phyloP scores from a whole-genome alignment of 805 yeast species.

The Candida railenensis region DNA sequence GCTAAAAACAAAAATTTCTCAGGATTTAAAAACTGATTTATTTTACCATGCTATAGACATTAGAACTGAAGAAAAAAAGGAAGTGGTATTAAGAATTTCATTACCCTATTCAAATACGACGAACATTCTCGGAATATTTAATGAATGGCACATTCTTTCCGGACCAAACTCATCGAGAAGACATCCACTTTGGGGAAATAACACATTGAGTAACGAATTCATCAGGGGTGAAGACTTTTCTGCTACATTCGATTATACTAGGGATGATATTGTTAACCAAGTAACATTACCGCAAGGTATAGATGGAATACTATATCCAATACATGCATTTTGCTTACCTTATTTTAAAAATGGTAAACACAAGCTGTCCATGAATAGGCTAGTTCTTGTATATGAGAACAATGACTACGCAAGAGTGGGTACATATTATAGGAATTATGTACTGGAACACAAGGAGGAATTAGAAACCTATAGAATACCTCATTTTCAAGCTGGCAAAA shows the following conservation, averaged over 20 bases:
- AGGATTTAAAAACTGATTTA: conserved; percentile 10
- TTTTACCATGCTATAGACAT: conserved; percentile 18
- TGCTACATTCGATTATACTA: conserved; percentile 5
- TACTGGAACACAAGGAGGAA: not conserved
- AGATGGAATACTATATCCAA: conserved; percentile 29
- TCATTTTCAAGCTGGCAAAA: not conserved
- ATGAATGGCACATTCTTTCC: conserved; percentile 34
- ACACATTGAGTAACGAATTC: conserved; percentile 12
- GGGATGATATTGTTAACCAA: conserved; percentile 10
- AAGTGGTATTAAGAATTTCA: conserved; percentile 22
- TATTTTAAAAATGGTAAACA: not conserved
- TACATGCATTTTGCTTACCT: conserved; percentile 12
- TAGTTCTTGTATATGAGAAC: conserved; percentile 22
- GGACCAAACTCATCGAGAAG: conserved; percentile 18
- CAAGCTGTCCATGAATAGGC: conserved; percentile 11
- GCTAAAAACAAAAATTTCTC: conserved; percentile 17
- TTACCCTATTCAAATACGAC: conserved; percentile 20
- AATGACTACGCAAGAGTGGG: conserved; percentile 14
- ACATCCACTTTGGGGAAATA: conserved; percentile 18
- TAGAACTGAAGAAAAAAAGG: conserved; percentile 7
- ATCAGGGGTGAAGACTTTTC: conserved; percentile 1
- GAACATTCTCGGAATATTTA: conserved; percentile 26
- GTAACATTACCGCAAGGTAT: conserved; percentile 25
- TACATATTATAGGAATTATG: conserved; percentile 6
- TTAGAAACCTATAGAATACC: not conserved